A percentile compares a stretch with the other conserved stretches of the same genome.
These are phyloP conservation scores for Aspergillus piperis DNA, from an alignment of 2,329 filamentous ascomycete species.

Conservation along the genomic window DNA sequence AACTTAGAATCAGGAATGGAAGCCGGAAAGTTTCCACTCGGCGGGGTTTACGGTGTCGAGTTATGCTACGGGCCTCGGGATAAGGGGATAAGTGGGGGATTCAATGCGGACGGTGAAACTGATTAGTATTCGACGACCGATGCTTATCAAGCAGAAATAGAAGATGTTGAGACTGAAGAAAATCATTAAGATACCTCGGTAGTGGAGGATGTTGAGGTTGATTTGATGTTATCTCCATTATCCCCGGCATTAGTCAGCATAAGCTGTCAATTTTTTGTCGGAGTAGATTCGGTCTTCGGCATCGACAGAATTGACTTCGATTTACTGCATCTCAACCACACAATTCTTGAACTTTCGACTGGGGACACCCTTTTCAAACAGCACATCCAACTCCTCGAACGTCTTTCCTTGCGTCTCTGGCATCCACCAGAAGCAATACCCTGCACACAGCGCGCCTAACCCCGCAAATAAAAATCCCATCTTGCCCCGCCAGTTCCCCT, in stretches of 20 bases:
- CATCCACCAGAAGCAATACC: slow-evolving; percentile 36
- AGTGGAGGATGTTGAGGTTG: not conserved
- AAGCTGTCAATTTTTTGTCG: not conserved
- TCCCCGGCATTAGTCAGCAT: not conserved
- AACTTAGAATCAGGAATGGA: too few species aligned
- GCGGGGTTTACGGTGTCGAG: not conserved
- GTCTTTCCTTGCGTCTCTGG: slow-evolving; percentile 35
- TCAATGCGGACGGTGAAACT: not conserved
- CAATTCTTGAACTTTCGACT: slow-evolving; percentile 25
- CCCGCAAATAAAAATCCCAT: slow-evolving; percentile 36
- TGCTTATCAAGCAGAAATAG: not conserved
- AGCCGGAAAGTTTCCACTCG: not conserved
- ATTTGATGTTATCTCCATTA: not conserved
- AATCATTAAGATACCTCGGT: not conserved
- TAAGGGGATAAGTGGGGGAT: not conserved
- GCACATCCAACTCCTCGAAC: slow-evolving; percentile 34
- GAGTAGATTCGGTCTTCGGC: not conserved
- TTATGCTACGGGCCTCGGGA: not conserved
- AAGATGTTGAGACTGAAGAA: too few species aligned
- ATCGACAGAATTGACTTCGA: not conserved
- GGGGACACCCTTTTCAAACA: slow-evolving; percentile 29
- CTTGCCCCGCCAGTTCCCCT: slow-evolving; percentile 34
- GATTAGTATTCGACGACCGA: not conserved
- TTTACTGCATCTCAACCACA: not conserved
- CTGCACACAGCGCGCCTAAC: slow-evolving; percentile 21